A percentile compares a stretch with the other conserved stretches of the same genome.
These are phyloP conservation scores for Paraconiothyrium brasiliense DNA, from an alignment of 2,329 filamentous ascomycete species.

Conservation along the genomic window DNA sequence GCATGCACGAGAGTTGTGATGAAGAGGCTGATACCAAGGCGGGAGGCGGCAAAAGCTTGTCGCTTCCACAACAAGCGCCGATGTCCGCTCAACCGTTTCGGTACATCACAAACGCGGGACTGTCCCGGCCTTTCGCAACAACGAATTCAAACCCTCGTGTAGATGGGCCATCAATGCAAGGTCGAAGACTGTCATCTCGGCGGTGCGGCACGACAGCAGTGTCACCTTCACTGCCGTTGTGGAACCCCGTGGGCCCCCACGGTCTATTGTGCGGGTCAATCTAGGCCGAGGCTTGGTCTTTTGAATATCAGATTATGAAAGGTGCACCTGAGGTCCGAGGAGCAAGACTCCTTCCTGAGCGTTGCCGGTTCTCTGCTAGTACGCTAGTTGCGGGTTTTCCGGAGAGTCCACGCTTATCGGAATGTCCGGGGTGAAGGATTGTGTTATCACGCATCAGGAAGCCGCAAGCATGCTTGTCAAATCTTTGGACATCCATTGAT, in stretches of 20 bases:
- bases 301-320: neutral
- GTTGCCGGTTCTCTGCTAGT: too few relatives aligned
- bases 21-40: slow-evolving; percentile 12
- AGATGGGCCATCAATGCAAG: too few relatives aligned
- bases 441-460: neutral
- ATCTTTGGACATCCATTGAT: neutral
- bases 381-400: too few relatives aligned
- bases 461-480: neutral
- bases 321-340: neutral
- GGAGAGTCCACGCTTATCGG: too few relatives aligned
- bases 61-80: neutral
- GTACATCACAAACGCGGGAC: neutral
- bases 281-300: slow-evolving; percentile 1
- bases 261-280: neutral
- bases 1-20: neutral
- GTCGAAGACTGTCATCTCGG: too few relatives aligned
- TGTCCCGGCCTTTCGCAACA: too few relatives aligned
- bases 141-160: neutral
- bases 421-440: neutral
- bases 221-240: slow-evolving; percentile 4
- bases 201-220: neutral
- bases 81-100: neutral
- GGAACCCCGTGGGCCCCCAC: slow-evolving; percentile 9
- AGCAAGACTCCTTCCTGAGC: neutral
- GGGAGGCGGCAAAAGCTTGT: slow-evolving; percentile 12